Evolutionary conservation across 2,329 filamentous ascomycete species (phyloP), one percentile per base, ranked within the genome.

Genomic region (Rasamsonia emersonii): DNA sequence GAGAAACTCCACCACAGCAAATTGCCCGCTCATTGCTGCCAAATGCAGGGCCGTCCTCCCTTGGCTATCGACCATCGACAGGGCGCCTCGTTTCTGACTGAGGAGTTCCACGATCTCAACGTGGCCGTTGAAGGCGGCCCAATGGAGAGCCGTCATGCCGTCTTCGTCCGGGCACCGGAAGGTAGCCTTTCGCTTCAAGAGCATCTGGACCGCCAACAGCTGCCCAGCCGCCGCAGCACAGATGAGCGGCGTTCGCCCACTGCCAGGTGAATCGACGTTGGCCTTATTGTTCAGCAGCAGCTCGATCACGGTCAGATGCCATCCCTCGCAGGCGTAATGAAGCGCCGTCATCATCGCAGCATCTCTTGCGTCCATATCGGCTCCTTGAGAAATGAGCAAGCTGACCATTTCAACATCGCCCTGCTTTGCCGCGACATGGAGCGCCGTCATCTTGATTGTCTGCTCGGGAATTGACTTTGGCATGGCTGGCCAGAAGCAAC

Each of bases 101-200:
- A 61, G 44, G 9, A 57, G 33, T 1, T 51, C 35, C 8, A 61
- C 51, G 11, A 55, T 45, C 16, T 61, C 54, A n/a, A 48, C 43
- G 30, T 61, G 57, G 2, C 57, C 58, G 29, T 58, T 58, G 35
- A 47, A 58, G 5, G 51, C 47, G 16, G 58, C 58, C 56, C 56
- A 60, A 30, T 62, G 58, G 13, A 61, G 30, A 1, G 54, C 49
- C 6, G 53, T 58, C 56, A 60, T 61, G 4, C 46, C 50, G 10
- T 41, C 45, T 28, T 61, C 54, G 30, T 54, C 56, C 2, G 38
- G 36, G 21, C 38, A 38, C 26, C 45, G 44, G 5, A 35, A 29
- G 4, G 46, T 51, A 1, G 56, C 54, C 32, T 50, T 58, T 27
- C 43, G 47, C 25, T 51, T 50, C 4, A 61, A 27, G 4, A 62